phyloP scores from a whole-genome alignment of 495 filamentous ascomycete species.

The Aspergillus leporis region DNA sequence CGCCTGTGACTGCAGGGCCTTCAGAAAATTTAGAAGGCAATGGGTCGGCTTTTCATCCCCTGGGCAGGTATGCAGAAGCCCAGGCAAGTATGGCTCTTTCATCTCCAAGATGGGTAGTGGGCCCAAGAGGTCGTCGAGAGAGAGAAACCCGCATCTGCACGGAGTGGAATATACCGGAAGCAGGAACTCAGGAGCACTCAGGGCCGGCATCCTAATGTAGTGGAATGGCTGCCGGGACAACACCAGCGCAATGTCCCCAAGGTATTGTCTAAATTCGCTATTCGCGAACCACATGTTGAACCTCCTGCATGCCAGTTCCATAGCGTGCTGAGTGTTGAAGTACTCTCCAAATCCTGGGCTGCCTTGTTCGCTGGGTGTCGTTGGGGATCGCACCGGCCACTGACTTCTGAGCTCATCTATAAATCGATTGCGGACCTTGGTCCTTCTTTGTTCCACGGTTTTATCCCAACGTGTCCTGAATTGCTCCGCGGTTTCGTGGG shows the following conservation, averaged over 20 bases:
- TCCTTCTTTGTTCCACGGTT: background rate
- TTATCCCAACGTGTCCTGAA: background rate
- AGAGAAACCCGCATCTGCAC: no score
- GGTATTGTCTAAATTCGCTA: conserved; percentile 10
- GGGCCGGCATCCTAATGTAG: no score
- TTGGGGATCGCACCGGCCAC: background rate
- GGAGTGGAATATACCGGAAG: no score
- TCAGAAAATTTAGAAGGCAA: no score
- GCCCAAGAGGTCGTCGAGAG: no score
- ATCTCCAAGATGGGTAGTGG: no score
- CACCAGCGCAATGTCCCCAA: background rate
- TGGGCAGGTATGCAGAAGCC: no score
- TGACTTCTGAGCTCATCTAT: background rate
- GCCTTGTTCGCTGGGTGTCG: background rate
- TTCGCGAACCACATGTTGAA: conserved; percentile 17
- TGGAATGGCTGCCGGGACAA: background rate
- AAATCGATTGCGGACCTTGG: background rate
- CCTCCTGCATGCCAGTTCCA: background rate
- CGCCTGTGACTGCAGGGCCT: no score
- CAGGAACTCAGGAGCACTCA: no score
- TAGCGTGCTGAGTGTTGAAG: conserved; percentile 1
- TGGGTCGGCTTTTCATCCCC: no score
- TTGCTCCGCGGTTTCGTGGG: background rate
- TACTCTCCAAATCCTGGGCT: conserved; percentile 1
- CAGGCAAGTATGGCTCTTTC: no score